Conservation (phyloP, 257 asterid genomes). For the Jasminum sambac region DNA sequence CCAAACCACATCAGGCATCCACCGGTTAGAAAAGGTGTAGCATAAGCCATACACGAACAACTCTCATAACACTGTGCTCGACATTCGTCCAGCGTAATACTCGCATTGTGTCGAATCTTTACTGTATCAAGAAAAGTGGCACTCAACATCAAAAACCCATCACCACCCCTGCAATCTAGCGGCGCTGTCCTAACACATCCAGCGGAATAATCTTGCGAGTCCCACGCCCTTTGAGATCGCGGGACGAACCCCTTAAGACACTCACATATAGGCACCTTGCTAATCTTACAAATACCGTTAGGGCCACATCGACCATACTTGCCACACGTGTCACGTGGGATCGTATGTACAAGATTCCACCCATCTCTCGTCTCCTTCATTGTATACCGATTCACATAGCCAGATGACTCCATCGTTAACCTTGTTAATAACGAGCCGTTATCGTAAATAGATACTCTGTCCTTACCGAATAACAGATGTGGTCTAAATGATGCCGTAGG, state of each 20-base stretch:
- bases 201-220: slow-evolving; percentile 26
- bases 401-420: slow-evolving; percentile 18
- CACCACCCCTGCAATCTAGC: not conserved
- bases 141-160: not conserved
- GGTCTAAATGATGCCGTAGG: slow-evolving; percentile 6
- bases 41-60: not conserved
- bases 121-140: not conserved
- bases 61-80: not conserved
- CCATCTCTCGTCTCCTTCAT: slow-evolving; percentile 21
- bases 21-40: slow-evolving; percentile 1
- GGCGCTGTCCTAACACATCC: slow-evolving; percentile 30
- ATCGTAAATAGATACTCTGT: slow-evolving; percentile 8
- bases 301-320: slow-evolving; percentile 39
- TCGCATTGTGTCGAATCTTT: not conserved
- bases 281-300: slow-evolving; percentile 25
- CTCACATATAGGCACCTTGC: slow-evolving; percentile 12
- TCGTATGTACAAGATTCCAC: slow-evolving; percentile 14
- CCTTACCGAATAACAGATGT: not conserved
- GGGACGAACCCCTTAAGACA: slow-evolving; percentile 35
- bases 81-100: not conserved
- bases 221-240: slow-evolving; percentile 23
- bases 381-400: not conserved
- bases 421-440: slow-evolving; percentile 14
- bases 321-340: slow-evolving; percentile 25
- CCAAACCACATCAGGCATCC: slow-evolving; percentile 31